Evolutionary conservation across 495 filamentous ascomycete species (phyloP).

Genomic region (Amorphotheca resinae): DNA sequence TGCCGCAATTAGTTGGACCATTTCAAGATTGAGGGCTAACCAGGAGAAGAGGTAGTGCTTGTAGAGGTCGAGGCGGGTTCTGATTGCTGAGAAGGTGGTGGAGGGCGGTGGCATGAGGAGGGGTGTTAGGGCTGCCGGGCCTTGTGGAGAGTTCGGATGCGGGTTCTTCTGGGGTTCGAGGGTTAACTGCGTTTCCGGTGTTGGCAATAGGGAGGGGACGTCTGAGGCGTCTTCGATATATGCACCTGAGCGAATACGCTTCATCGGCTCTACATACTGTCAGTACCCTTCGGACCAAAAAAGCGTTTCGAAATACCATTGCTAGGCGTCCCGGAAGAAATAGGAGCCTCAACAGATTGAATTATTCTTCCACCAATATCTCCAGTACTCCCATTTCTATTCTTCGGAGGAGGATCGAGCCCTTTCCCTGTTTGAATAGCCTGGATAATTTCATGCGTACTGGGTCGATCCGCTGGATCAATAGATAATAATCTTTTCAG

Average conservation of each 20-base stretch:
- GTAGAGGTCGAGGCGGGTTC: conserved; percentile 23
- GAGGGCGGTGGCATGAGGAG: conserved; percentile 49
- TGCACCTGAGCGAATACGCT: conserved; percentile 18
- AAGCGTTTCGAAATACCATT: conserved; percentile 22
- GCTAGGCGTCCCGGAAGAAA: conserved; percentile 24
- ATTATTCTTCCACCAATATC: conserved; percentile 31
- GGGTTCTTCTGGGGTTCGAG: conserved; percentile 21
- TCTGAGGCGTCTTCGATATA: conserved; percentile 15
- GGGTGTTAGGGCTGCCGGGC: conserved; percentile 21
- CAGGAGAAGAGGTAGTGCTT: conserved; percentile 20
- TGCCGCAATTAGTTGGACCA: conserved; percentile 23
- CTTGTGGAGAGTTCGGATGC: conserved; percentile 20
- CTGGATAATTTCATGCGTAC: conserved; percentile 74
- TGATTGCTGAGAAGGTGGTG: conserved; percentile 26
- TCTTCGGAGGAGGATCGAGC: conserved; percentile 39
- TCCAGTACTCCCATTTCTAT: conserved; percentile 25
- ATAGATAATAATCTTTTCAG: conserved; percentile 70
- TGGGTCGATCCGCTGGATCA: conserved; percentile 64
- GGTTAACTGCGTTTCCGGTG: conserved; percentile 19
- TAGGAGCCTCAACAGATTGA: conserved; percentile 44
- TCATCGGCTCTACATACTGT: conserved; percentile 1
- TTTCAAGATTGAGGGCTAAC: conserved; percentile 13
- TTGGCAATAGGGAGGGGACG: conserved; percentile 18
- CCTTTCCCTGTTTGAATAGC: conserved; percentile 63
- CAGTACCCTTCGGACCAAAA: neutral